phyloP scores from a whole-genome alignment of 331 rosid genomes.

The Rosa hybrid region DNA sequence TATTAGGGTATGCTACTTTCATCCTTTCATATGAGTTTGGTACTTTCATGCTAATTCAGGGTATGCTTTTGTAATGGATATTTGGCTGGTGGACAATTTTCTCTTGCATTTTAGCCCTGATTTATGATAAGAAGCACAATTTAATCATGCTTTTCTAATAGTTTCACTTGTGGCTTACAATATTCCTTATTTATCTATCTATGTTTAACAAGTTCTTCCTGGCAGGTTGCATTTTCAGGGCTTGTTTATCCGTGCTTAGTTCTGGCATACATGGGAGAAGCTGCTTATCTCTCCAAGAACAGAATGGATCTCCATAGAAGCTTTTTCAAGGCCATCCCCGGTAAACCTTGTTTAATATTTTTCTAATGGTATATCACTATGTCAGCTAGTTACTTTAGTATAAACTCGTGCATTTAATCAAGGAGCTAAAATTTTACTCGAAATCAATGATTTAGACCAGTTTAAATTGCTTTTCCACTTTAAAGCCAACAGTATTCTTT shows the following conservation, averaged over 20 bases:
- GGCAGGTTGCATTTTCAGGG: conserved; percentile 38
- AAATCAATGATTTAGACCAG: not conserved
- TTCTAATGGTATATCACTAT: not conserved
- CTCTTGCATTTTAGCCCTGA: not conserved
- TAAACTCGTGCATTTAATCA: not conserved
- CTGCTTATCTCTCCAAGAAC: conserved; percentile 44
- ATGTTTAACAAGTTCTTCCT: not conserved
- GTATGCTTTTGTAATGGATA: not conserved
- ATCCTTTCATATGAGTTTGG: not conserved
- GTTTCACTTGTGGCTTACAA: not conserved
- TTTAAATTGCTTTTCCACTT: not conserved
- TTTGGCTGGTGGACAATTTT: not conserved
- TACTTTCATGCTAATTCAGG: not conserved
- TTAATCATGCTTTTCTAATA: not conserved
- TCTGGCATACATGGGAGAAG: conserved; percentile 46
- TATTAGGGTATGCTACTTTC: conserved; percentile 24
- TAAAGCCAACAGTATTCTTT: not conserved
- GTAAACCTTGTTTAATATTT: conserved; percentile 17
- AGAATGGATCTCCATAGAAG: conserved; percentile 29
- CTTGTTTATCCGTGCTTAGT: conserved; percentile 40
- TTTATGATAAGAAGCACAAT: not conserved
- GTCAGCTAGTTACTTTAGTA: not conserved
- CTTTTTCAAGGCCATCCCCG: conserved; percentile 44
- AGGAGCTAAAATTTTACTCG: not conserved
- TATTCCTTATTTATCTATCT: not conserved